Evolutionary conservation across 2,329 filamentous ascomycete genomes (phyloP).

Genomic region (Pseudocercospora ulei): DNA sequence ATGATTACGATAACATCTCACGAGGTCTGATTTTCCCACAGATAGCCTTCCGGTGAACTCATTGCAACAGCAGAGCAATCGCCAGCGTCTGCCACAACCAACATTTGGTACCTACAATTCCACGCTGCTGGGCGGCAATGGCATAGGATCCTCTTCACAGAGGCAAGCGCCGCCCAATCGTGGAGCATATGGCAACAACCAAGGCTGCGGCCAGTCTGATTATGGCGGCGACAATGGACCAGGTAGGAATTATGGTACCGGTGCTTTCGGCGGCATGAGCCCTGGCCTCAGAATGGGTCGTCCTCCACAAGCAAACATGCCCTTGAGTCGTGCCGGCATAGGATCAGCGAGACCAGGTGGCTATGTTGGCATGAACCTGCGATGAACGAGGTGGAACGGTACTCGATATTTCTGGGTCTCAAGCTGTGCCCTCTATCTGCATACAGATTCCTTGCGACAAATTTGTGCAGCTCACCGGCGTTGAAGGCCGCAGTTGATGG

Average conservation of each 20-base stretch:
- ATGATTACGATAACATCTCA: no score
- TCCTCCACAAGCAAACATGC: slow-evolving; percentile 3
- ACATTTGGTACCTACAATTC: slow-evolving; percentile 12
- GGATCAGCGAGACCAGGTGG: slow-evolving; percentile 4
- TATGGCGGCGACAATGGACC: background rate
- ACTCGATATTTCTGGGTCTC: no score
- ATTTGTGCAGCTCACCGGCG: no score
- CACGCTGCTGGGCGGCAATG: slow-evolving; percentile 8
- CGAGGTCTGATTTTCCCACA: no score
- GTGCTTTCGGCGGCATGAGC: slow-evolving; percentile 5
- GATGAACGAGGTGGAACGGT: background rate
- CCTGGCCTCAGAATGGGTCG: slow-evolving; percentile 10
- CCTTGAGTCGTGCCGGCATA: slow-evolving; percentile 7
- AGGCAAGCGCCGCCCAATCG: slow-evolving; percentile 5
- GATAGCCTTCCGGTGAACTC: slow-evolving; percentile 5
- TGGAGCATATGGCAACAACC: slow-evolving; percentile 5
- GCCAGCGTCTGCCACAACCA: slow-evolving; percentile 11
- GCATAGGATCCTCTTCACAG: background rate
- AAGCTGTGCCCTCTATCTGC: no score
- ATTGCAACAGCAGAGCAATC: slow-evolving; percentile 6
- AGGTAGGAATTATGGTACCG: background rate
- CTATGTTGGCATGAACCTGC: slow-evolving; percentile 2
- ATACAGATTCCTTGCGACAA: no score
- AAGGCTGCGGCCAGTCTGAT: background rate
- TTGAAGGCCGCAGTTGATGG: no score